Percentiles rank a stretch among this genome's conserved stretches.
Evolutionary conservation across 345 rosid species (phyloP).

Genomic region (Conringia planisiliqua): DNA sequence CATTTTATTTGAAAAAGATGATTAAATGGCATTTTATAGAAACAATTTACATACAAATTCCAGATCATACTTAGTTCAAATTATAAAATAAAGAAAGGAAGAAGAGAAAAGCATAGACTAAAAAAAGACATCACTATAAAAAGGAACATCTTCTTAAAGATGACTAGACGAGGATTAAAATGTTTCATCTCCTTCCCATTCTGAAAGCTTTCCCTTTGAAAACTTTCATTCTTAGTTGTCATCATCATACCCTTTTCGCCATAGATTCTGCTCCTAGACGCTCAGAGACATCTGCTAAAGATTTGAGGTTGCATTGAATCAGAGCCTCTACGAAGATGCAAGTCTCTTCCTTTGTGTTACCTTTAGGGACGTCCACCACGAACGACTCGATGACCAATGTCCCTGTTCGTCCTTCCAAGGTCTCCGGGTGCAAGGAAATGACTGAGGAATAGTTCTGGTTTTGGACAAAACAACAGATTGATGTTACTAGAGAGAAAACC

Average conservation of each 20-base stretch:
- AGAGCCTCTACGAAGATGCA: slow-evolving; percentile 83
- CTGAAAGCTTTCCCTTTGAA: not conserved
- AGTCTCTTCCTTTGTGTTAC: slow-evolving; percentile 93
- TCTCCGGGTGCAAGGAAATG: slow-evolving; percentile 81
- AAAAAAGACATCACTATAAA: not conserved
- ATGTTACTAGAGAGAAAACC: not conserved
- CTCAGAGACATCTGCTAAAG: slow-evolving; percentile 74
- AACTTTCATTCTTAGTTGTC: not conserved
- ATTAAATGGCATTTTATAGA: not conserved
- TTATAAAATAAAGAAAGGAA: not conserved
- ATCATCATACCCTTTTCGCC: slow-evolving; percentile 10
- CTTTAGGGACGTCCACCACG: slow-evolving; percentile 83
- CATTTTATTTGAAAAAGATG: not conserved
- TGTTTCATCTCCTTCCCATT: not conserved
- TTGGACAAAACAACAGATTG: not conserved
- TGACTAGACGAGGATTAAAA: too few species aligned
- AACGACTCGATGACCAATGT: slow-evolving; percentile 79
- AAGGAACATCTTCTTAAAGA: not conserved
- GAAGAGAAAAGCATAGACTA: not conserved
- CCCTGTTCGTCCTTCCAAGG: slow-evolving; percentile 72
- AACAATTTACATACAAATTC: not conserved
- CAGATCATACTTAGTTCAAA: not conserved
- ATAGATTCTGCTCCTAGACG: slow-evolving; percentile 61
- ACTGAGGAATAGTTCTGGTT: slow-evolving; percentile 82
- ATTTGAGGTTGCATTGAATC: slow-evolving; percentile 79